Evolutionary conservation across 257 asterid species (phyloP), one percentile per base, ranked within the genome.

Genomic region (Agastache rugosa): DNA sequence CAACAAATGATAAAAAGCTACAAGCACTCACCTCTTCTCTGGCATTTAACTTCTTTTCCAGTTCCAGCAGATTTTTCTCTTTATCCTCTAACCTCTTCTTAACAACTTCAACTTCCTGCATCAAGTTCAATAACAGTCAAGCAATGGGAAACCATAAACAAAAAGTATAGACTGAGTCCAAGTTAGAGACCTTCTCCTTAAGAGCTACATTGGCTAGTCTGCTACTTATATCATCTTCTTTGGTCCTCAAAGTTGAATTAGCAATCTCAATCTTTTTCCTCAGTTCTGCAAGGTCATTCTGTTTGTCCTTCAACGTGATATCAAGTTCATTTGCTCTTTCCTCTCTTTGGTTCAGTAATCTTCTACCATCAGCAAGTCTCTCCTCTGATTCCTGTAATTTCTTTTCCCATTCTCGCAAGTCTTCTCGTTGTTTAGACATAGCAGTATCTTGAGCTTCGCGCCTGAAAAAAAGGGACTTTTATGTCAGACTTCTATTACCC

Each of bases 291-390:
- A 92, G 88, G 50, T 95, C 94, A 77, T 75, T 78, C 77, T 90
- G 93, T 72, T 89, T 95, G 54, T 86, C 88, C 79, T 86, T 88
- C 85, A 87, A 78, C 42, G 83, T 63, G 63, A 72, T 90, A 83
- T 95, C 99, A 81, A 80, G 85, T 66, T 87, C 96, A 71, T 92
- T 95, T 27, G 96, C 96, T 77, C 88, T 87, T 79, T 89, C 93
- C 84, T 95, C 99, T 85, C 99, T 88, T 84, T 89, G 91, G 80
- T 92, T 92, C 77, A 95, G 89, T 81, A 95, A 84, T 78, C 94
- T 84, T 80, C 96, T 85, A 71, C 89, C 82, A 50, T 95, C 97
- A 81, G 91, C 94, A 60, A 92, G 79, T 77, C 95, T 87, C 82
- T 90, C 96, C 87, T 92, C 99, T 62, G 91, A 88, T 81, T 82